These are phyloP conservation scores for Boletus rex-veris DNA, from an alignment of 768 basidiomycete genomes.

Conservation along the genomic window DNA sequence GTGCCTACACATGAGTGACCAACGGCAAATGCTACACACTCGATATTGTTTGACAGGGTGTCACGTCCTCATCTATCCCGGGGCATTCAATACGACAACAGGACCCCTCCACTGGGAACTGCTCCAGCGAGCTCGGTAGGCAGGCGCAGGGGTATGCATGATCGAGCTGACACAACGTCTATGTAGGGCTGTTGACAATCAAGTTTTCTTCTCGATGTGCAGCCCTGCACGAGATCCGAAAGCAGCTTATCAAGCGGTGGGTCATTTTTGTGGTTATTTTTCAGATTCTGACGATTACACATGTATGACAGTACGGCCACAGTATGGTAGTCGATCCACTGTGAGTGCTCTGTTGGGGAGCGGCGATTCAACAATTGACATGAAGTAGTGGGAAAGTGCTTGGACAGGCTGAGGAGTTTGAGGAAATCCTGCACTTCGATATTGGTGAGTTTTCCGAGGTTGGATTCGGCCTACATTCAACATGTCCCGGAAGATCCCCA, in stretches of 20 bases:
- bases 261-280: slow-evolving; percentile 21
- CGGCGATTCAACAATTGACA: slow-evolving; percentile 4
- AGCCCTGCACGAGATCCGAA: slow-evolving; percentile 85
- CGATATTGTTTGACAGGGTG: slow-evolving; percentile 51
- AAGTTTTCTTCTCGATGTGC: slow-evolving; percentile 95
- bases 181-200: slow-evolving; percentile 90
- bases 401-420: slow-evolving; percentile 68
- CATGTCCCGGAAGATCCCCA: slow-evolving; percentile 54
- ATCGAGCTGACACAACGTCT: slow-evolving; percentile 4
- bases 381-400: slow-evolving; percentile 66
- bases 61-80: slow-evolving; percentile 86
- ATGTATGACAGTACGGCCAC: slow-evolving; percentile 70
- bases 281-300: neutral
- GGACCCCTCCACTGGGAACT: slow-evolving; percentile 97
- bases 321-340: slow-evolving; percentile 88
- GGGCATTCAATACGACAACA: slow-evolving; percentile 94
- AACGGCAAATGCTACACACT: neutral
- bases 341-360: slow-evolving; percentile 42
- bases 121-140: slow-evolving; percentile 77
- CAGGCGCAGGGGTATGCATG: neutral
- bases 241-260: slow-evolving; percentile 84
- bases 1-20: neutral
- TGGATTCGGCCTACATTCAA: neutral
- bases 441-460: slow-evolving; percentile 58
- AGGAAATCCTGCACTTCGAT: slow-evolving; percentile 74